phyloP scores from a whole-genome alignment of 1,139 yeast genomes.

The Scheffersomyces quercinus region DNA sequence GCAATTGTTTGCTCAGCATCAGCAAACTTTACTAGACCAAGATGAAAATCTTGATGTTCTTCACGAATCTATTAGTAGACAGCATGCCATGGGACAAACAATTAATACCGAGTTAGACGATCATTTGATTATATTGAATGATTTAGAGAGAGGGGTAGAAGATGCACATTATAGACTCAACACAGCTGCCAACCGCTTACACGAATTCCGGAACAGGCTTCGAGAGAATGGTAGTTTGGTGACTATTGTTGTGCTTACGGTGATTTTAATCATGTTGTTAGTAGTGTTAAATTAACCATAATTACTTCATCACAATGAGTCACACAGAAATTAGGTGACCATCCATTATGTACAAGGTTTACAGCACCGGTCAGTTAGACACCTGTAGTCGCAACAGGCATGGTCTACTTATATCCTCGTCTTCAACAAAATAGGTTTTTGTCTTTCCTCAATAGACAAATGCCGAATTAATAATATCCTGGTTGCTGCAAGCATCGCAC shows the following conservation, averaged over 20 bases:
- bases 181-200: slow-evolving; percentile 56
- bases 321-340: no score
- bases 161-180: slow-evolving; percentile 50
- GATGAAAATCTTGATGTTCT: slow-evolving; percentile 61
- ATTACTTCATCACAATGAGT: no score
- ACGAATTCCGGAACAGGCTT: slow-evolving; percentile 54
- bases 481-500: no score
- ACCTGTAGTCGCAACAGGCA: no score
- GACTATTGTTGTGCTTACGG: slow-evolving; percentile 63
- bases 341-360: no score
- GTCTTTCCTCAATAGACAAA: no score
- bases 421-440: no score
- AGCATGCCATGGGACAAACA: slow-evolving; percentile 61
- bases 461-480: no score
- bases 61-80: slow-evolving; percentile 62
- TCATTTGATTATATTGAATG: slow-evolving; percentile 68
- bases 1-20: slow-evolving; percentile 65
- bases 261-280: slow-evolving; percentile 58
- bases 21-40: slow-evolving; percentile 62
- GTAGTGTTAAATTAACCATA: slow-evolving; percentile 52
- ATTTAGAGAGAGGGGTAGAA: slow-evolving; percentile 69
- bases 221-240: slow-evolving; percentile 72
- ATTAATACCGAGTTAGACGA: slow-evolving; percentile 69
- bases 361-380: no score
- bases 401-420: no score